Evolutionary conservation across 2,329 filamentous ascomycete genomes (phyloP), one percentile per base, ranked within the genome.

Genomic region (Epicoccum sorghinum): DNA sequence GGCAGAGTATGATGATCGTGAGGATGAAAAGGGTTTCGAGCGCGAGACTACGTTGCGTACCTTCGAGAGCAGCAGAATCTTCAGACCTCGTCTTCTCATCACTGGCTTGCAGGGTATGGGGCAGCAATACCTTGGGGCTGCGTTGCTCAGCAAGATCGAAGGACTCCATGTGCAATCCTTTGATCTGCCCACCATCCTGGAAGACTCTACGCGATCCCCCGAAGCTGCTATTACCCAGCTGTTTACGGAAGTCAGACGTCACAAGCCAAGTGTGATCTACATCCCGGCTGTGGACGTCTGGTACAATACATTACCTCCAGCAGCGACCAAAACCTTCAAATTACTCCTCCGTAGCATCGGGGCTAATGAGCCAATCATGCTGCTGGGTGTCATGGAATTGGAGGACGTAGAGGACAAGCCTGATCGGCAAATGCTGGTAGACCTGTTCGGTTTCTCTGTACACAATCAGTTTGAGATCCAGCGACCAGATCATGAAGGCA

Each of bases 221-320:
- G 95, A 98, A 77, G 90, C 95, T 62, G 90, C 93, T 8, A 86
- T 99, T 59, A 91, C 96, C 10, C 88, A 93, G 61, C 82, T 96
- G 7, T 98, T 99, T 69, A 87, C 90, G 0, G 95, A 98, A 77
- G 90, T 96, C 33, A 91, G 93, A 73, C 87, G 93, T 33, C 92
- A 97, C 72, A 97, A 96, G 73, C 95, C 95, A 0, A 96, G 92
- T 71, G 91, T 98, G 33, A 95, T 99, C 46, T 98, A 93, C 75
- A 89, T 99, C 38, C 93, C 95, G 2, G 89, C 92, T 62, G 85
- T 98, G 43, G 90, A 96, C 62, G 84, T 88, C 7, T 99, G 95
- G 95, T 93, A 91, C 70, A 77, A 84, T 10, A 87, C 89, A 0
- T 55, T 75, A n/a, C 78, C 91, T 35, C 85, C 88, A 3, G 77